Base-by-base conservation (phyloP, 768 basidiomycete species). In the Mycena maculata region DNA sequence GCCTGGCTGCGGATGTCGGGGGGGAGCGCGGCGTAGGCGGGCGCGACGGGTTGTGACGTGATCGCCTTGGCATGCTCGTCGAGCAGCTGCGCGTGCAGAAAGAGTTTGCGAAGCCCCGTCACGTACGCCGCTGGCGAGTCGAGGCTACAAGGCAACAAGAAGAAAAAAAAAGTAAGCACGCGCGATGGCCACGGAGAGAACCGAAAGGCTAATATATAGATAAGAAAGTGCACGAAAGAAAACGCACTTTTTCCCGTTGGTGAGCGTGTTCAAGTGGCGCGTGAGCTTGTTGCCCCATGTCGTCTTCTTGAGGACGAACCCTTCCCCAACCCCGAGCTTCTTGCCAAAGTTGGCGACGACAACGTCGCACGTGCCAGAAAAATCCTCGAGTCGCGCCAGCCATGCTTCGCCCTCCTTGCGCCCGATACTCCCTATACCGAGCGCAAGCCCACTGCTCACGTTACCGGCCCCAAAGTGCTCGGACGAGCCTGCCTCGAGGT, bases 91-190 rank as follows among this genome's bases (percentile, higher is more conserved):
- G 87, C 87, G 69, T 90, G 87, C 31, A 79, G 77, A 74, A 96
- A 95, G 33, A 97, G 85, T 74, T 84, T 87, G 63, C 87, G 85
- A 54, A 97, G 84, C 44, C 89, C 91, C 67, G 90, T 84, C 57
- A 95, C 92, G 74, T 97, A 96, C 4, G 87, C 85, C 2, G 91
- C 89, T 11, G 95, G 95, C 20, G 95, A 96, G 77, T 97, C 95
- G 54, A 96, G 86, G 75, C 94, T 96, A 73, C 13, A 60, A 55
- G 65, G 57, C n/a, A n/a, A n/a, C n/a, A 56, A 67, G 65, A 60
- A 67, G 47, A 68, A 65, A 58, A 62, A 69, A 33, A 71, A 61
- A 60, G 71, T 49, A 76, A 68, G 64, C 38, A 15, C 42, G 52
- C 27, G 64, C 52, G 50, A 65, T 54, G 27, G 38, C 25, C 25